Evolutionary conservation across 192 early-diverging fungal genomes (phyloP), one percentile per base, ranked within the genome.

Genomic region (Linnemannia zychae): DNA sequence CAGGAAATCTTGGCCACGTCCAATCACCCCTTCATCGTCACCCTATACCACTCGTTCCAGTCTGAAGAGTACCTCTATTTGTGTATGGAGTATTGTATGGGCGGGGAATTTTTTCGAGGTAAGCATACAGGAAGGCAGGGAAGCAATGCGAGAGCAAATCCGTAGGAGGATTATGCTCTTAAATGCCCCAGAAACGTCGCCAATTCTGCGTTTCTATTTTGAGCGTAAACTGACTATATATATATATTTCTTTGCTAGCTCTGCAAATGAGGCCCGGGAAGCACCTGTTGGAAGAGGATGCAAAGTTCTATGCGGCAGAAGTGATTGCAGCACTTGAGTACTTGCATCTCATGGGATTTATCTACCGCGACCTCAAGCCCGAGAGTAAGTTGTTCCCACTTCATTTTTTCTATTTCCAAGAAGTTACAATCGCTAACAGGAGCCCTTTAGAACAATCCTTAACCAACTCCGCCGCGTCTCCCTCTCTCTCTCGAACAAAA

Each of bases 321-420:
- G 98, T 99, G 2, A 94, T 97, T 63, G 93, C 93, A 24, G 98
- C 98, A 7, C 90, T 99, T 33, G 98, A 99, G 89, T 99, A 98
- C 79, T 88, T 99, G 72, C 99, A 99, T 85, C 90, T 98, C 34
- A 96, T 96, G 87, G 99, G 98, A 4, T 98, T 97, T 77, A 98
- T 99, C 72, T 99, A 99, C 89, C 90, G 99, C 38, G 99, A 99
- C 87, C 91, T 99, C 57, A 99, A 99, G 85, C 99, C 99, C 37
- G 99, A 99, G 81, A 99, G 94, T 95, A 90, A 90, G 93, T 74
- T 47, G 57, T 33, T 78, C 13, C 77, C 34, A 65, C 68, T 38
- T 44, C 46, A 33, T 38, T 72, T 33, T 18, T 33, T 67, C 71
- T 18, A 18, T 46, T 68, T 12, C 57, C 57, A 40, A 44, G 40